Evolutionary conservation across 1,284 basidiomycete genomes (phyloP).

Genomic region (Bjerkandera adusta): DNA sequence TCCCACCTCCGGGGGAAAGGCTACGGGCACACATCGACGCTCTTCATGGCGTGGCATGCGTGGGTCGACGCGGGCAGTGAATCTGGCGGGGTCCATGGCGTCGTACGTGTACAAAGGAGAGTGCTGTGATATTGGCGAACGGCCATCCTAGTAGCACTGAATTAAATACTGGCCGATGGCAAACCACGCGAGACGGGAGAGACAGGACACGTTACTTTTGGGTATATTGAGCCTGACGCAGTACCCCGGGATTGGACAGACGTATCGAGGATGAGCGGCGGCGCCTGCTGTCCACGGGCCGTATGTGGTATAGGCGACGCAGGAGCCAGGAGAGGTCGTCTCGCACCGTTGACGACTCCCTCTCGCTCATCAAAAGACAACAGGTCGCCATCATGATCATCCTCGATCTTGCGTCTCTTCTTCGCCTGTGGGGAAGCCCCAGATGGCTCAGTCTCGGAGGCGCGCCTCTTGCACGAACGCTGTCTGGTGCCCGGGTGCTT

Average conservation of each 20-base stretch:
- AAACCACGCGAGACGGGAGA: slow-evolving; percentile 18
- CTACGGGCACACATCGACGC: no score
- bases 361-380: slow-evolving; percentile 30
- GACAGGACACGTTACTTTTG: slow-evolving; percentile 27
- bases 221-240: slow-evolving; percentile 28
- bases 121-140: slow-evolving; percentile 26
- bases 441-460: slow-evolving; percentile 43
- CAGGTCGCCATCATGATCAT: slow-evolving; percentile 27
- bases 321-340: slow-evolving; percentile 24
- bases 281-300: slow-evolving; percentile 24
- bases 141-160: slow-evolving; percentile 30
- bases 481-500: slow-evolving; percentile 79
- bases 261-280: slow-evolving; percentile 28
- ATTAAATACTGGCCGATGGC: slow-evolving; percentile 32
- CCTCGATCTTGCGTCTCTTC: slow-evolving; percentile 50
- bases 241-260: slow-evolving; percentile 25
- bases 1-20: no score
- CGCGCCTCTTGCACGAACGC: slow-evolving; percentile 76
- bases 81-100: slow-evolving; percentile 15
- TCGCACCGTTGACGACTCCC: slow-evolving; percentile 26
- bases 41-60: slow-evolving; percentile 19
- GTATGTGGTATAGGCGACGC: slow-evolving; percentile 23
- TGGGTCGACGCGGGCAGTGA: slow-evolving; percentile 20
- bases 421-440: slow-evolving; percentile 42
- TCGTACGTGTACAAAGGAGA: slow-evolving; percentile 24